Evolutionary conservation across 108 stramenopile genomes (phyloP).

Genomic region (Fistulifera pelliculosa): DNA sequence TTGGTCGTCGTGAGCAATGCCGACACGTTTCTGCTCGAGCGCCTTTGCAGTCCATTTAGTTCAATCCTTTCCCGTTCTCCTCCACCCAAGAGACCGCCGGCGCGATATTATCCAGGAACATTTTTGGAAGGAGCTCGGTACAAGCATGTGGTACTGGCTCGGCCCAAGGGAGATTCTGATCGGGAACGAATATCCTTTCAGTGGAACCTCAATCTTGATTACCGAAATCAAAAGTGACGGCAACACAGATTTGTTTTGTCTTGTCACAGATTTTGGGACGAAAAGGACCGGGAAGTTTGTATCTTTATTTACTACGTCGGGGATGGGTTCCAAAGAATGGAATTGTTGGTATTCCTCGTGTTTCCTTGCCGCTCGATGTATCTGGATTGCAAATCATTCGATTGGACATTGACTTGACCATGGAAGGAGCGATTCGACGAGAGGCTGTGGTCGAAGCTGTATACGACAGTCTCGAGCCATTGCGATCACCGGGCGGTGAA

Average conservation of each 20-base stretch:
- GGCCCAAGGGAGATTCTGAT: constrained; percentile 16
- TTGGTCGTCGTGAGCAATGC: constrained; percentile 52
- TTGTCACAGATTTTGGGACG: constrained; percentile 63
- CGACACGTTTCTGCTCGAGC: constrained; percentile 39
- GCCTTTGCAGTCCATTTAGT: constrained; percentile 52
- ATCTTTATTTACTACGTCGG: constrained; percentile 38
- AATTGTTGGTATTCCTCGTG: constrained; percentile 42
- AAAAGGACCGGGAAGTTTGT: constrained; percentile 63
- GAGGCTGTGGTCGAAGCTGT: constrained; percentile 69
- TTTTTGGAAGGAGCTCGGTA: constrained; percentile 6
- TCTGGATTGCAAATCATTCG: constrained; percentile 63
- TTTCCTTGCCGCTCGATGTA: constrained; percentile 67
- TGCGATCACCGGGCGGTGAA: constrained; percentile 2
- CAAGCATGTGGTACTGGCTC: constrained; percentile 9
- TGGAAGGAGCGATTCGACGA: constrained; percentile 58
- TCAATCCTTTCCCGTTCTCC: constrained; percentile 28
- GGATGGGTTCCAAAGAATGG: constrained; percentile 50
- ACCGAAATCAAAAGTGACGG: constrained; percentile 29
- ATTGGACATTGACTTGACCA: constrained; percentile 52
- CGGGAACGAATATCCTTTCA: constrained; percentile 51
- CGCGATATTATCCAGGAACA: constrained; percentile 7
- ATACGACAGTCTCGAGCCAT: constrained; percentile 35
- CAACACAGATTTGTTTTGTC: constrained; percentile 55
- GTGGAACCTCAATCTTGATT: constrained; percentile 52
- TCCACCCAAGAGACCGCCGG: constrained; percentile 1